A percentile compares a stretch with the other conserved stretches of the same genome.
phyloP scores from a whole-genome alignment of 176 grass and related monocot genomes.

The Rhynchospora pubera region DNA sequence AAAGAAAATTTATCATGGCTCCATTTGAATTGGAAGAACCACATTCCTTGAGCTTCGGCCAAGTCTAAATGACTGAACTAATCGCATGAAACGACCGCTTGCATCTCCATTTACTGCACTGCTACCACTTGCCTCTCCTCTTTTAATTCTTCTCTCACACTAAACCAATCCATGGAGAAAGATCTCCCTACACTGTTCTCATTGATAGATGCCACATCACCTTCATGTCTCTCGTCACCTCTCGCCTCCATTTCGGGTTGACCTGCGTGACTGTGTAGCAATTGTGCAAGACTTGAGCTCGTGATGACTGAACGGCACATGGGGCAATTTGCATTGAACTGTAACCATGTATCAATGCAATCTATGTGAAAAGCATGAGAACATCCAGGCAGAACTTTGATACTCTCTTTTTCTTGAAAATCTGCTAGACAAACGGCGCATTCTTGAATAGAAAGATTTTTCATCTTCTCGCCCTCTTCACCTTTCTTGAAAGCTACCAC shows the following conservation, averaged over 20 bases:
- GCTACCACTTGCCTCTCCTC: neutral
- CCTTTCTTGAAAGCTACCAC: conserved; percentile 33
- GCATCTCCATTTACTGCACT: conserved; percentile 23
- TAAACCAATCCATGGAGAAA: conserved; percentile 77
- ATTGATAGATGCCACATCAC: neutral
- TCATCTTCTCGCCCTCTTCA: neutral
- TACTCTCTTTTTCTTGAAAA: conserved; percentile 52
- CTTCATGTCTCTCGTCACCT: neutral
- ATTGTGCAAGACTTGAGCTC: neutral
- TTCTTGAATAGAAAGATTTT: conserved; percentile 24
- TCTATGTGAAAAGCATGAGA: conserved; percentile 80
- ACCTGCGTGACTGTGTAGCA: conserved; percentile 10
- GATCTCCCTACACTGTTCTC: conserved; percentile 54
- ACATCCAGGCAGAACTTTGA: conserved; percentile 75
- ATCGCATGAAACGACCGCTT: conserved; percentile 59
- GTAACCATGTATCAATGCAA: conserved; percentile 95
- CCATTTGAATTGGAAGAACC: conserved; percentile 66
- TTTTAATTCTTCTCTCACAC: conserved; percentile 21
- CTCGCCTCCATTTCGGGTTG: neutral
- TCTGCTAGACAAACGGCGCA: conserved; percentile 78
- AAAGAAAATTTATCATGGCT: conserved; percentile 39
- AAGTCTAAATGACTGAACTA: conserved; percentile 77
- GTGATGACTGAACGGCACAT: conserved; percentile 60
- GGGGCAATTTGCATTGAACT: conserved; percentile 86
- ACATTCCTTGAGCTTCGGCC: conserved; percentile 75